phyloP scores from a whole-genome alignment of 73 alveolate genomes.

The Paramecium primaurelia region DNA sequence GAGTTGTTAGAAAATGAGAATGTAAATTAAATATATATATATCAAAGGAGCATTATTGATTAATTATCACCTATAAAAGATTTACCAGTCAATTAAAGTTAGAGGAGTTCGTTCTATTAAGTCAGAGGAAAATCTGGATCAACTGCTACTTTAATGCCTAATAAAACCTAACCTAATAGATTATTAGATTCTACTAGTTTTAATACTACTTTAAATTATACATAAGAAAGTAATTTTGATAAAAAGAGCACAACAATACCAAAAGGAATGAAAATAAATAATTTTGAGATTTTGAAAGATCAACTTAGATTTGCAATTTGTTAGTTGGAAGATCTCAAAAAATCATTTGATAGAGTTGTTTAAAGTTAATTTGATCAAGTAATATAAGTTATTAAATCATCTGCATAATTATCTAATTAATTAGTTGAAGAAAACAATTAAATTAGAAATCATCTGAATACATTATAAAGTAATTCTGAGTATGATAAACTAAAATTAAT shows the following conservation, averaged over 20 bases:
- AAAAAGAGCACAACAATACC: neutral
- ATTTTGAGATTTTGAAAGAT: neutral
- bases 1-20: constrained; percentile 38
- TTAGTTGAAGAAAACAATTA: neutral
- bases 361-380: neutral
- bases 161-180: neutral
- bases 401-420: neutral
- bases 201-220: constrained; percentile 7
- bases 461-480: neutral
- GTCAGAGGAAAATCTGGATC: neutral
- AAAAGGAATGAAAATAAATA: neutral
- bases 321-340: constrained; percentile 12
- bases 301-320: constrained; percentile 4
- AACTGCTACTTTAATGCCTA: neutral
- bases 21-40: neutral
- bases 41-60: constrained; percentile 33
- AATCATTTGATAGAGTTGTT: neutral
- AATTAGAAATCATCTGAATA: neutral
- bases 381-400: neutral
- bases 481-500: constrained; percentile 14
- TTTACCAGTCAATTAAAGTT: neutral
- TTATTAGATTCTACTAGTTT: constrained; percentile 18
- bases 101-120: constrained; percentile 1
- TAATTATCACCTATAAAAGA: constrained; percentile 18
- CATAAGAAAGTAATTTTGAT: neutral